Base-by-base conservation (phyloP, 148 eudicot species). In the Euryodendron excelsum region DNA sequence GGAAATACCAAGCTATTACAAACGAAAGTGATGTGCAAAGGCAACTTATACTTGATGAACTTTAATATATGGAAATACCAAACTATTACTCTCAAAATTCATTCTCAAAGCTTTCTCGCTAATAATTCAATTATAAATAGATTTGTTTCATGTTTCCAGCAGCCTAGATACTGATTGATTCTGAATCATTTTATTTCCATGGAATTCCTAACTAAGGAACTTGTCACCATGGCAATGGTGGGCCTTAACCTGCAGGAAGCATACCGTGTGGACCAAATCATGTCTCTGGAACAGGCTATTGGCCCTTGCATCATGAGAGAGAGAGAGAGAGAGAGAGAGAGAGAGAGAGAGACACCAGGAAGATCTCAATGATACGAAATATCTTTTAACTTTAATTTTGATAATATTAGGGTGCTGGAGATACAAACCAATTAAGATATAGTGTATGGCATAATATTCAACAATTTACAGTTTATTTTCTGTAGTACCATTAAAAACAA, bases 251-350 rank as follows among this genome's bases (percentile, higher is more conserved):
- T 68, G 52, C 23, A 41, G n/a, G n/a, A n/a, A 41, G 72, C 72
- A 68, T 68, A 52, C 72, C 72, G 41, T 68, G 72, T 52, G 72
- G 72, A 68, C 72, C 72, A 68, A 68, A 68, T 68, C 72, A 68
- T 68, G 48, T 14, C 72, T 14, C 72, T 41, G 52, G 33, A 68
- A 48, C 72, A 68, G 72, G 52, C 50, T 39, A 36, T 25, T 68
- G 25, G 23, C 71, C 48, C 20, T 17, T 39, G 50, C 52, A 68
- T 68, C 72, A 41, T 30, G 7, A 30, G 67, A 67, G 30, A 39
- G 30, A 67, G 44, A 64, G 25, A 64, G 41, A 64, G 41, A 63
- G 67, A 63, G 67, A 63, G 70, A 66, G 70, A 66, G 70, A 66
- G 70, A 66, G 47, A 67, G 30, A 66, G 70, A 63, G 67, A 62